Evolutionary conservation across 805 yeast genomes (phyloP), one percentile per base, ranked within the genome.

Genomic region (Barnettozyma wickerhamii): DNA sequence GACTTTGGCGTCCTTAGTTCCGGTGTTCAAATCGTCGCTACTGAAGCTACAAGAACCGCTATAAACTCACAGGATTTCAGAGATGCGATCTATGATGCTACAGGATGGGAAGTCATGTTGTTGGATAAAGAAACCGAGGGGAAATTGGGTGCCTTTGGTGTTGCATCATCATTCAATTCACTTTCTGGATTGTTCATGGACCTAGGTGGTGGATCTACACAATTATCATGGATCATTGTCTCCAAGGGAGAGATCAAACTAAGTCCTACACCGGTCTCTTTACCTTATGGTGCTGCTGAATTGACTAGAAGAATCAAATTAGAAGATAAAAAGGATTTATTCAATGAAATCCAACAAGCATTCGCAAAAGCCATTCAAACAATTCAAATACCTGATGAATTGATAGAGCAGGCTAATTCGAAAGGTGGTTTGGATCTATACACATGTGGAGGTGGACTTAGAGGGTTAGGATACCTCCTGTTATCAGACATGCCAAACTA

Each of bases 251-350:
- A 71, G 42, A 69, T 81, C 20, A 63, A 63, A 41, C 69, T 75
- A 48, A 76, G 83, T 21, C 64, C 69, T 7, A 68, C 67, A 13
- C 84, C 88, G 0, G 78, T 79, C 3, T 74, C 81, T 2, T 60
- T 82, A 34, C 89, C 89, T 1, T 84, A 78, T 55, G 91, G 91
- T 15, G 84, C 88, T 2, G 86, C 84, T 20, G 80, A 81, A 1
- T 60, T 83, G 32, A 71, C 83, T 0, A 69, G 77, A 49, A 61
- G 85, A 48, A 56, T 81, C 45, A 65, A 66, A 41, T 53, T 65
- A 33, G 85, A 79, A 51, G 72, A 72, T 46, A 67, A 65, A 24
- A 71, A 69, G 28, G 66, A 62, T 4, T 51, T 83, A 15, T 75
- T 65, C 46, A 60, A 66, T 23, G 89, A 81, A 50, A 75, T 82